Evolutionary conservation across 2,329 filamentous ascomycete genomes (phyloP).

Genomic region (Lachnellula arida): DNA sequence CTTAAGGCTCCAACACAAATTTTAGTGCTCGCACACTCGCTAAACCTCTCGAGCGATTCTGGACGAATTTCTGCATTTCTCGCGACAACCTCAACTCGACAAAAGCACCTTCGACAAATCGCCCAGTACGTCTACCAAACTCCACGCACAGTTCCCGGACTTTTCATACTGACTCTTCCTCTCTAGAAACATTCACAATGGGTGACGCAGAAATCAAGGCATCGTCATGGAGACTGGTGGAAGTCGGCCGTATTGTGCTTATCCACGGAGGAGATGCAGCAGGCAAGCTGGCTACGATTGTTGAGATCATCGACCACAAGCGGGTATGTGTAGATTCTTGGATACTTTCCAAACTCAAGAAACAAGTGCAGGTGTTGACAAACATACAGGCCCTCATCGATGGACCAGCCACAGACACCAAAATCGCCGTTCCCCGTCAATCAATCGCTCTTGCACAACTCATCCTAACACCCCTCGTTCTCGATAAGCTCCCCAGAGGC

Average conservation of each 20-base stretch:
- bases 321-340: conserved; percentile 69
- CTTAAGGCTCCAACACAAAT: conserved; percentile 6
- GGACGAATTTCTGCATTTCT: conserved; percentile 9
- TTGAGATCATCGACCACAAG: conserved; percentile 99
- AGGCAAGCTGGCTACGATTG: conserved; percentile 87
- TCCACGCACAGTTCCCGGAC: conserved; percentile 14
- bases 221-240: conserved; percentile 90
- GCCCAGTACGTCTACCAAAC: conserved; percentile 28
- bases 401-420: conserved; percentile 79
- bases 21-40: conserved; percentile 18
- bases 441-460: conserved; percentile 74
- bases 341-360: conserved; percentile 6
- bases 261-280: conserved; percentile 75
- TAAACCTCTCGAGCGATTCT: conserved; percentile 14
- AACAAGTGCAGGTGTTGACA: conserved; percentile 23
- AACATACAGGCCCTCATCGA: conserved; percentile 81
- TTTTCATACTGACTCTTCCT: conserved; percentile 22
- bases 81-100: conserved; percentile 20
- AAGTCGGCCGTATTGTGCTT: conserved; percentile 96
- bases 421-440: conserved; percentile 81
- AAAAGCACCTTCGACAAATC: conserved; percentile 28
- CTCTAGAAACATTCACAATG: conserved; percentile 63
- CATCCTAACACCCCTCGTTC: conserved; percentile 84
- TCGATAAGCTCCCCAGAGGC: conserved; percentile 80
- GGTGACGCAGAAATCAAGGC: conserved; percentile 77